Conservation (phyloP, 345 rosid genomes). For the Microcos paniculata region DNA sequence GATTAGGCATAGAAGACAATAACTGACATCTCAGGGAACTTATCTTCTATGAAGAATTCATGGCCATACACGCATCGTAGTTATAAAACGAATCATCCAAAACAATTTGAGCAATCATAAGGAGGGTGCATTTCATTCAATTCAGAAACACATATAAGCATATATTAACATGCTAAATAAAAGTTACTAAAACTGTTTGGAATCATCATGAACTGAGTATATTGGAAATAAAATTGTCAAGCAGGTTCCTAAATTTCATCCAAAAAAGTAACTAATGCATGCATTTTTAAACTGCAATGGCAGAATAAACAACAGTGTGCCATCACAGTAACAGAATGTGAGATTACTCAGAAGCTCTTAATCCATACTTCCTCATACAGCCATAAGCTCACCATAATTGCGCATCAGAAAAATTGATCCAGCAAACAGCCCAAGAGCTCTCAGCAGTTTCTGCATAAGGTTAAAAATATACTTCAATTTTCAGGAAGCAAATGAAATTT, state of each 20-base stretch:
- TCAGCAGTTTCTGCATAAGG: conserved; percentile 66
- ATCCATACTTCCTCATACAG: conserved; percentile 45
- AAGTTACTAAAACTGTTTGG: not conserved
- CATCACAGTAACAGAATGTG: not conserved
- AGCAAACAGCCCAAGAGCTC: conserved; percentile 69
- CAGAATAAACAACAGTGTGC: not conserved
- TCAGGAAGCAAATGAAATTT: not conserved
- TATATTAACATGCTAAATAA: not conserved
- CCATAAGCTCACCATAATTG: conserved; percentile 86
- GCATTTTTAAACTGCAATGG: not conserved
- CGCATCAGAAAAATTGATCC: conserved; percentile 85
- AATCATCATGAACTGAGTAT: not conserved
- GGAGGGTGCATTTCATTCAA: not conserved
- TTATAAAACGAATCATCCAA: not conserved
- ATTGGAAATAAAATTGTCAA: not conserved
- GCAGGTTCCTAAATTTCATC: not conserved
- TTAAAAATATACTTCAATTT: not conserved
- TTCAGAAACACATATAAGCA: not conserved
- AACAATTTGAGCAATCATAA: not conserved
- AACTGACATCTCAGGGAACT: not conserved
- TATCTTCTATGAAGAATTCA: not conserved
- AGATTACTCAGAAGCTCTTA: not conserved
- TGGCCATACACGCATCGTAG: not conserved
- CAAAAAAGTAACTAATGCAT: not conserved
- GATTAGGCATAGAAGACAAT: not conserved